Conservation (phyloP, 352 stramenopile genomes). For the Pythium utonaiense region DNA sequence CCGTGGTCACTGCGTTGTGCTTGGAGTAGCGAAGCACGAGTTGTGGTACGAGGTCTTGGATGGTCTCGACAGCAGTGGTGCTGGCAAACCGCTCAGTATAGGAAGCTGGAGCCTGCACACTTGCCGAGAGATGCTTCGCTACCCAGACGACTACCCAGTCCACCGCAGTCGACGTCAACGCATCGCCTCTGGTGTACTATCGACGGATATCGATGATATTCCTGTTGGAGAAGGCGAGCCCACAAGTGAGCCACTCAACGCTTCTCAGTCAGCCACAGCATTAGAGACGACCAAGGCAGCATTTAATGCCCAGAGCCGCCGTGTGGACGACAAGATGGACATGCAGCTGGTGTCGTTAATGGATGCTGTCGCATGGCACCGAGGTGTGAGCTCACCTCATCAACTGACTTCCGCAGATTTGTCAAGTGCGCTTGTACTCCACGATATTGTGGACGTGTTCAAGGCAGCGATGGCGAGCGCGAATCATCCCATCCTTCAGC, state of each 20-base stretch:
- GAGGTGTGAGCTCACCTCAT: constrained; percentile 5
- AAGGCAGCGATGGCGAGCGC: neutral
- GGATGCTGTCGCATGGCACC: constrained; percentile 9
- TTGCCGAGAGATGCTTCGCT: constrained; percentile 15
- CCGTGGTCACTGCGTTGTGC: constrained; percentile 51
- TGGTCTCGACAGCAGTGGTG: neutral
- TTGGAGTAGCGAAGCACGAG: constrained; percentile 58
- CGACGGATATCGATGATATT: neutral
- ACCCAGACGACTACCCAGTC: constrained; percentile 20
- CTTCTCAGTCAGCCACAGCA: neutral
- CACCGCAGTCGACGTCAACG: neutral
- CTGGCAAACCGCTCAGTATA: neutral
- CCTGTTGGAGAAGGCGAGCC: neutral
- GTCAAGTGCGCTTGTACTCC: constrained; percentile 13
- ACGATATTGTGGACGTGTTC: constrained; percentile 17
- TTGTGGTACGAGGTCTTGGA: constrained; percentile 58
- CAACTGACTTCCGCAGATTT: constrained; percentile 15
- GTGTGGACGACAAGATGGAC: constrained; percentile 3
- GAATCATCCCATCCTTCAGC: neutral
- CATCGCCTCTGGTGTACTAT: neutral
- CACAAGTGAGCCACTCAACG: neutral
- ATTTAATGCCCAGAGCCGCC: neutral
- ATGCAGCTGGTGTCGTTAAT: constrained; percentile 8
- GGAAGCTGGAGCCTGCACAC: constrained; percentile 37
- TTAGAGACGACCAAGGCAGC: neutral